Percentiles rank a stretch among this genome's conserved stretches.
These are phyloP conservation scores for Hericium erinaceus DNA, from an alignment of 768 basidiomycete species.

Conservation along the genomic window DNA sequence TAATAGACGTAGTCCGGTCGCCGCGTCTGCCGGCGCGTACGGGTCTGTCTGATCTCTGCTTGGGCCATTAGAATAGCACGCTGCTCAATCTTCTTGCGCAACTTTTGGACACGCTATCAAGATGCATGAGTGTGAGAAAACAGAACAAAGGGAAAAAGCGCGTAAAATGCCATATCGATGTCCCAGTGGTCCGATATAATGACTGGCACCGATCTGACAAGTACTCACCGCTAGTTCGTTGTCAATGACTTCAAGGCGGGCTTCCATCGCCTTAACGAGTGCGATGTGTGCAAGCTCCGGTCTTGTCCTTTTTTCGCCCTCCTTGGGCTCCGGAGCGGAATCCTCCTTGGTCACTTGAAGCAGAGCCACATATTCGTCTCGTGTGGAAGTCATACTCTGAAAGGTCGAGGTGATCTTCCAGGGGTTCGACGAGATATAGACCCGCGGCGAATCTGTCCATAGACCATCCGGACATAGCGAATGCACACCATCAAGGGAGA, in stretches of 20 bases:
- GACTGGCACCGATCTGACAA: background rate
- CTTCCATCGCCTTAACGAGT: slow-evolving; percentile 55
- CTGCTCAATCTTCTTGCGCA: slow-evolving; percentile 62
- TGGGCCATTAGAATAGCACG: slow-evolving; percentile 56
- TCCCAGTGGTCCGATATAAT: slow-evolving; percentile 3
- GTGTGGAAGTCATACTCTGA: slow-evolving; percentile 58
- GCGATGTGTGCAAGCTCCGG: slow-evolving; percentile 50
- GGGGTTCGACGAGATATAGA: slow-evolving; percentile 81
- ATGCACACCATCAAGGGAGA: slow-evolving; percentile 17
- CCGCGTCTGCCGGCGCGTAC: slow-evolving; percentile 63
- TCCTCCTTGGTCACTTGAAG: slow-evolving; percentile 51
- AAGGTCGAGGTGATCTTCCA: slow-evolving; percentile 84
- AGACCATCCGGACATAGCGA: background rate
- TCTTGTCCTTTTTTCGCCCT: slow-evolving; percentile 43
- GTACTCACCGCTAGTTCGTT: slow-evolving; percentile 61
- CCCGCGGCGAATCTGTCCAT: slow-evolving; percentile 66
- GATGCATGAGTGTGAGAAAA: background rate
- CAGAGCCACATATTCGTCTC: slow-evolving; percentile 60
- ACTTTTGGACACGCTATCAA: slow-evolving; percentile 59
- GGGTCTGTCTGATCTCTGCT: slow-evolving; percentile 69
- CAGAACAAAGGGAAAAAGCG: slow-evolving; percentile 7
- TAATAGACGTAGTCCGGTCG: slow-evolving; percentile 79
- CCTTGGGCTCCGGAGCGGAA: slow-evolving; percentile 35
- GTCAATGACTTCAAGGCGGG: slow-evolving; percentile 56
- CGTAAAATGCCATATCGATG: slow-evolving; percentile 3